A percentile compares a stretch with the other conserved stretches of the same genome.
These are phyloP conservation scores for Sporobolomyces pararoseus DNA, from an alignment of 768 basidiomycete species.

Conservation along the genomic window DNA sequence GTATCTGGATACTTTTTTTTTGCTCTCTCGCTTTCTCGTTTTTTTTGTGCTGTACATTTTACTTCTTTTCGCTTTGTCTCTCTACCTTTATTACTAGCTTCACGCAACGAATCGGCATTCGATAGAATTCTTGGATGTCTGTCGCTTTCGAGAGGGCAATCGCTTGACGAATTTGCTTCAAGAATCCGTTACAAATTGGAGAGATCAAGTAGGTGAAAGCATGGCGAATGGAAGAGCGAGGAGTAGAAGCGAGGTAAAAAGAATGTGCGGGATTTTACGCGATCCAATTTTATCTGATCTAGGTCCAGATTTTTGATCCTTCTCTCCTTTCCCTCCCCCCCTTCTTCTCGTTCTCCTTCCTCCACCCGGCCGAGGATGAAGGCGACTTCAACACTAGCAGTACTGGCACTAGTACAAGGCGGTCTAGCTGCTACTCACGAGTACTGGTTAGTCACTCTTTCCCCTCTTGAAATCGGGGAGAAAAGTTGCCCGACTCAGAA, in stretches of 20 bases:
- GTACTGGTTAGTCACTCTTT: conserved; percentile 6
- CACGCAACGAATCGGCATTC: no score
- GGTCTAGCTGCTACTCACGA: conserved; percentile 3
- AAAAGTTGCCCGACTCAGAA: not conserved
- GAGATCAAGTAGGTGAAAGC: no score
- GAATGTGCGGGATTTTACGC: not conserved
- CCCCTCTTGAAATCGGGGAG: no score
- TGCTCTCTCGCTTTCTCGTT: not conserved
- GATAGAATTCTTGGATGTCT: no score
- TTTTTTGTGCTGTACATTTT: not conserved
- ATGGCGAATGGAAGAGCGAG: not conserved
- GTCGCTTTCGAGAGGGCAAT: no score
- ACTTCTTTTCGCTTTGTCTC: not conserved
- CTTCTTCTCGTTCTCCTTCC: not conserved
- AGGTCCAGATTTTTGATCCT: not conserved
- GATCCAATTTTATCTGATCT: not conserved
- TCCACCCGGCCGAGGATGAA: not conserved
- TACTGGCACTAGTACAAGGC: not conserved
- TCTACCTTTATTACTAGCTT: no score
- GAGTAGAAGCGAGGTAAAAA: not conserved
- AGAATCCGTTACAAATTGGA: no score
- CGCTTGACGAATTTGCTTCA: no score
- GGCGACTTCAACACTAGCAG: not conserved
- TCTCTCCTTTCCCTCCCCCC: not conserved
- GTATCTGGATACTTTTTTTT: no score